Percentiles rank a stretch among this genome's conserved stretches.
Evolutionary conservation across 345 rosid genomes (phyloP).

Genomic region (Populus deltoides): DNA sequence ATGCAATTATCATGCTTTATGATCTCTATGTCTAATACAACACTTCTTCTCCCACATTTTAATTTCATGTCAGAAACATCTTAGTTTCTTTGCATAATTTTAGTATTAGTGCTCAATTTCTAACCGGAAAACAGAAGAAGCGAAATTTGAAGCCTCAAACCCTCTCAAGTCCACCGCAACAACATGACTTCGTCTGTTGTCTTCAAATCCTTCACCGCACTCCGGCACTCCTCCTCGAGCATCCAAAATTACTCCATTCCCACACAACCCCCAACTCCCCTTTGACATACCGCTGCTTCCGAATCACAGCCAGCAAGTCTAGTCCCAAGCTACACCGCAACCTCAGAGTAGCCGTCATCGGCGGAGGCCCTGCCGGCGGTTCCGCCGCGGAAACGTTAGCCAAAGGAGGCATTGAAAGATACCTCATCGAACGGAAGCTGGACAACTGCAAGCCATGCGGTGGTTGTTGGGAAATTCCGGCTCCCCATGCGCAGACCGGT

Average conservation of each 20-base stretch:
- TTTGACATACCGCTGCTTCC: conserved; percentile 8
- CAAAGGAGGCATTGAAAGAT: conserved; percentile 79
- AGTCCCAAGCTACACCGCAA: conserved; percentile 68
- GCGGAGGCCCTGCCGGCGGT: conserved; percentile 93
- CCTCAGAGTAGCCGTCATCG: conserved; percentile 86
- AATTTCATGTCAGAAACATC: too few relatives aligned
- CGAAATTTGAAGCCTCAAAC: neutral
- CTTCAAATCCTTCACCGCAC: conserved; percentile 76
- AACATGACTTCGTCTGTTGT: conserved; percentile 54
- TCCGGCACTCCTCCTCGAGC: conserved; percentile 47
- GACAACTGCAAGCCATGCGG: conserved; percentile 93
- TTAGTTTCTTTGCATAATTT: too few relatives aligned
- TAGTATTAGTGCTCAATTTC: too few relatives aligned
- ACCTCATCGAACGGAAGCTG: conserved; percentile 79
- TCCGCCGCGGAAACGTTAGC: conserved; percentile 78
- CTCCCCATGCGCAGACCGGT: too few relatives aligned
- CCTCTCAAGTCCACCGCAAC: conserved; percentile 1
- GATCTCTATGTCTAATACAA: too few relatives aligned
- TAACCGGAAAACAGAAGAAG: too few relatives aligned
- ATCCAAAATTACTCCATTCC: conserved; percentile 27
- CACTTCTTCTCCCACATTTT: too few relatives aligned
- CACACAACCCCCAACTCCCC: conserved; percentile 16
- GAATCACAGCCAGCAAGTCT: conserved; percentile 46
- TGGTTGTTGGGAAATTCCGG: too few relatives aligned
- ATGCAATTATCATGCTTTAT: too few relatives aligned